Evolutionary conservation across 495 filamentous ascomycete genomes (phyloP).

Genomic region (Tuber aestivum): DNA sequence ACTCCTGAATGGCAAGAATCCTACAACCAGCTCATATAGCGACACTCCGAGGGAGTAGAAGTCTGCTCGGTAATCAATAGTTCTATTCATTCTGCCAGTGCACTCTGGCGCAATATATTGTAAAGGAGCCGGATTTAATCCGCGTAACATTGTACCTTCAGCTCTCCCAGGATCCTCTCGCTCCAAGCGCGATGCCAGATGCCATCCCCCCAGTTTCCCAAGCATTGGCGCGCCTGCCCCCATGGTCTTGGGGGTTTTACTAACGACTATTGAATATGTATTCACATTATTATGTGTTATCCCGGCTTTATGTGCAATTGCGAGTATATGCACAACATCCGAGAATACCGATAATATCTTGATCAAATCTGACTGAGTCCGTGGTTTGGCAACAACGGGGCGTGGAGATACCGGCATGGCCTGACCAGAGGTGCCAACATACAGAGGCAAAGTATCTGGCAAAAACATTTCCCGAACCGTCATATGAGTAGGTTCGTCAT

Average conservation of each 20-base stretch:
- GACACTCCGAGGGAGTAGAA: slow-evolving; percentile 42
- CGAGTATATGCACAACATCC: slow-evolving; percentile 40
- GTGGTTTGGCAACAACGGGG: slow-evolving; percentile 34
- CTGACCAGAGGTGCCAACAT: slow-evolving; percentile 9
- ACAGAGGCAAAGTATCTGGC: slow-evolving; percentile 29
- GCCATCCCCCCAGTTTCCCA: slow-evolving; percentile 42
- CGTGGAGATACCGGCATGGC: slow-evolving; percentile 1
- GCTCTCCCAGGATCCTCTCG: slow-evolving; percentile 39
- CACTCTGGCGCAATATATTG: slow-evolving; percentile 43
- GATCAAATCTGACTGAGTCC: slow-evolving; percentile 40
- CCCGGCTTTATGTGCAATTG: slow-evolving; percentile 34
- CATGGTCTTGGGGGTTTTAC: slow-evolving; percentile 17
- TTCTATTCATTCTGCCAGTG: slow-evolving; percentile 42
- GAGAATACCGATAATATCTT: slow-evolving; percentile 42
- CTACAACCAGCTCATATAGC: slow-evolving; percentile 41
- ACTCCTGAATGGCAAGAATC: slow-evolving; percentile 40
- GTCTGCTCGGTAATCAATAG: slow-evolving; percentile 41
- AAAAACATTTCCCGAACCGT: slow-evolving; percentile 40
- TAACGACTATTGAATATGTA: slow-evolving; percentile 36
- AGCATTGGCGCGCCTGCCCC: slow-evolving; percentile 14
- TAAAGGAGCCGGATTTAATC: slow-evolving; percentile 40
- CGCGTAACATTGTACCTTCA: slow-evolving; percentile 38
- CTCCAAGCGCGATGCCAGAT: slow-evolving; percentile 41
- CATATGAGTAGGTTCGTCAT: slow-evolving; percentile 29
- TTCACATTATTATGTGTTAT: slow-evolving; percentile 43